Base-by-base conservation (phyloP, 495 filamentous ascomycete genomes). In the Podospora pseudocomata region DNA sequence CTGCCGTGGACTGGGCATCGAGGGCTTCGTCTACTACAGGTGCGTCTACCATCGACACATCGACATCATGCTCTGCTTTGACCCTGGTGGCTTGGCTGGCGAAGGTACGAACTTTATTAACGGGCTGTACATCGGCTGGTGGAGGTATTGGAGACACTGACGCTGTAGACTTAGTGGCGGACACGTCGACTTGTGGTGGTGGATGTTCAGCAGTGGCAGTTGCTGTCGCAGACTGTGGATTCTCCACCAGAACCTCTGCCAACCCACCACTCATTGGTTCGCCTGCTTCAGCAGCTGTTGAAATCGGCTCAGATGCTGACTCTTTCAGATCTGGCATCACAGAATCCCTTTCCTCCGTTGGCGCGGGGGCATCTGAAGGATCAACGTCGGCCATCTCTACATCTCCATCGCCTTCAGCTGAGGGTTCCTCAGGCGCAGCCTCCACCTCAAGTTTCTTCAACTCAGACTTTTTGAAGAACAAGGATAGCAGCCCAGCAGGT, bases 401-500 rank as follows among this genome's bases (percentile, higher is more conserved):
- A 56, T 74, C 71, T 28, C 75, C 53, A 2, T 28, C 49, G 5
- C 9, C 34, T 20, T 69, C 53, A 4, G 23, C 11, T 19, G n/a
- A 49, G 4, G 61, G 15, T 6, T 69, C 64, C 7, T 72, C 72
- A 2, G 34, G 44, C 1, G 64, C 64, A 16, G 64, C 70, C 20
- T 76, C 76, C 9, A 76, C 73, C 23, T 82, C 76, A 26, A 84
- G 73, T 64, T 80, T 77, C 64, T 80, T 79, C 63, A 84, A 58
- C 70, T 84, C 82, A 2, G 80, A 80, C 68, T 81, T 83, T 27
- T 77, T 77, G 56, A 85, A 84, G 57, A 85, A 88, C 66, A 94
- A 88, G 0, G 91, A 91, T 23, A 94, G 79, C 28, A 93, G 79
- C 26, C 88, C 90, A 39, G 82, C 76, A 58, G 83, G 83, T 18